Evolutionary conservation across 169 alveolate species (phyloP), one percentile per base, ranked within the genome.

Genomic region (Fabrea salina): DNA sequence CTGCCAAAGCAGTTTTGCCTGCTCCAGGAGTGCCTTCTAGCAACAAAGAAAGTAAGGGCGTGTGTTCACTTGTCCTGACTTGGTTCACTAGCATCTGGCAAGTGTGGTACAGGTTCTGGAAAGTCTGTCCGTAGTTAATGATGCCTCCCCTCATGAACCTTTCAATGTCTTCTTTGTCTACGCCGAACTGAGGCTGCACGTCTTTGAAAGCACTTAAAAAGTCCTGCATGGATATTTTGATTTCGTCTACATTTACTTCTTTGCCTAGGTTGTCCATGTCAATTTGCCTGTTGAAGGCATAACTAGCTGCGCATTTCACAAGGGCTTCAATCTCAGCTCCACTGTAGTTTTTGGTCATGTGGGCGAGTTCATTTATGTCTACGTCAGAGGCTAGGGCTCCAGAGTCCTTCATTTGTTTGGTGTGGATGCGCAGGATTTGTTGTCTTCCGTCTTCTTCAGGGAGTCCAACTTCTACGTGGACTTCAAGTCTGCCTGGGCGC

Each of bases 241-340:
- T 86, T 30, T 90, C 87, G 75, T 82, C 86, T 5, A 86, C 80
- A 6, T 84, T 70, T 82, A 89, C 70, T 57, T 92, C 89, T 82
- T 92, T 90, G 4, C 92, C 81, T 39, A 87, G 79, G 39, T 90
- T 92, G 57, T 79, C 68, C 54, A 84, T 71, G 49, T 82, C 90
- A 33, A 86, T 57, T 89, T 96, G 80, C 96, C 99, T 86, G 40
- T 96, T 96, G 81, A 97, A 95, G 43, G 99, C 99, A 85, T 92
- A 95, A 5, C 98, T 92, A 4, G 97, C 97, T 6, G 99, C 99
- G 47, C 96, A 88, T 89, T 97, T 92, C 37, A 97, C 99, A 68
- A 96, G 80, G 0, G 98, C 97, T 88, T 95, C 99, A 44, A 99
- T 91, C 91, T 99, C 99, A 4, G 99, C 99, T 2, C 99, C 99